Evolutionary conservation across 768 basidiomycete species (phyloP), one percentile per base, ranked within the genome.

Genomic region (Russula ochroleuca): DNA sequence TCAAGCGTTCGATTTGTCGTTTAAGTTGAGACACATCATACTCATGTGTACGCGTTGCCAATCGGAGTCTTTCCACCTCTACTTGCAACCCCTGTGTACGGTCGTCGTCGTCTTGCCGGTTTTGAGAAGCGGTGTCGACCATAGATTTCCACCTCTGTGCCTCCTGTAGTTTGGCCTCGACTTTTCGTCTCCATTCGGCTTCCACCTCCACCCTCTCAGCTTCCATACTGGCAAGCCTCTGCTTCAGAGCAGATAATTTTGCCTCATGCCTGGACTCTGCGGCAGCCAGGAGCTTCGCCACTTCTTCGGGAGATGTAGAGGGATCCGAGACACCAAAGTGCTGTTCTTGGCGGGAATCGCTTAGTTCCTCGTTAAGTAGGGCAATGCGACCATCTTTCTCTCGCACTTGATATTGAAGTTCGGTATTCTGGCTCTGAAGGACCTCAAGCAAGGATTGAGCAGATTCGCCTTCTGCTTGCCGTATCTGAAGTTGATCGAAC

Each of bases 381-480:
- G 81, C 78, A 37, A 85, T 74, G 2, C 88, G 86, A 54, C 96
- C 93, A 41, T 83, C 81, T 0, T 85, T 74, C 74, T 98, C 94
- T 43, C 88, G 85, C 0, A 95, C 77, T 70, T 94, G 93, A 74
- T 89, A 95, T 69, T 92, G 85, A 35, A 92, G 77, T 71, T 99
- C 97, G 2, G 86, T 85, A 52, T 86, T 87, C 69, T 90, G 88
- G 53, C 85, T 85, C 68, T 90, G 85, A 21, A 94, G 74, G 1
- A 82, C 81, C 68, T 94, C 92, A 2, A 87, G 78, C 67, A 90
- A 86, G 5, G 83, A 84, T 66, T 87, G 86, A 5, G 86, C 84
- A 1, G 90, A 88, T 75, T 99, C 97, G 13, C 90, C 74, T 70
- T 98, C 95, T 17, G 91, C 94, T 73, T 96, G 93, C 35, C 91